These are phyloP conservation scores for Thamnidium elegans DNA, from an alignment of 192 early-diverging fungal genomes.

Conservation along the genomic window DNA sequence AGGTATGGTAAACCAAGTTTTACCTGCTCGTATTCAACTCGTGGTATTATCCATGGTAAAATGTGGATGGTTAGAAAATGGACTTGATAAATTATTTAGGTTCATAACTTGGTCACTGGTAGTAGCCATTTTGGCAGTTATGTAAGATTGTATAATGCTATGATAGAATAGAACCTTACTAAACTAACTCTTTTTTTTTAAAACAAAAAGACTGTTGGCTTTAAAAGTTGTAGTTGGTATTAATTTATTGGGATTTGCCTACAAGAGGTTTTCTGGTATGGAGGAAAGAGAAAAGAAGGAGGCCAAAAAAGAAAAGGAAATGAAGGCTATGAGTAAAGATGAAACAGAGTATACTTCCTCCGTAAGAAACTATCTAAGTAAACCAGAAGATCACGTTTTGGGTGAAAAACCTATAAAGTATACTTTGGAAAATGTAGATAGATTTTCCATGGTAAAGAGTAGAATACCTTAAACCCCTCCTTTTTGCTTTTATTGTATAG, in stretches of 20 bases:
- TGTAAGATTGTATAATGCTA: background rate
- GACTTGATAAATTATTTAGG: constrained; percentile 16
- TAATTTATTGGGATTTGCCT: constrained; percentile 71
- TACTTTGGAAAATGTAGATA: constrained; percentile 83
- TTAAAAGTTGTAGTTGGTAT: constrained; percentile 78
- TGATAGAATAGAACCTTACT: too few species aligned
- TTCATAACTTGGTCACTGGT: constrained; percentile 21
- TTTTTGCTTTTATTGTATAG: background rate
- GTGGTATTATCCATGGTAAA: constrained; percentile 22
- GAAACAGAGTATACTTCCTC: constrained; percentile 35
- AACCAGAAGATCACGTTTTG: constrained; percentile 37
- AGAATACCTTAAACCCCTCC: constrained; percentile 66
- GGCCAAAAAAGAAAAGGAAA: constrained; percentile 40
- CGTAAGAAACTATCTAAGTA: constrained; percentile 28
- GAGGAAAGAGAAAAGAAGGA: constrained; percentile 48
- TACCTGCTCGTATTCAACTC: constrained; percentile 24
- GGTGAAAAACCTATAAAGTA: constrained; percentile 51
- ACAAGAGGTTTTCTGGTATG: constrained; percentile 59
- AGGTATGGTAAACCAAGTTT: constrained; percentile 10
- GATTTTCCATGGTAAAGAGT: constrained; percentile 89
- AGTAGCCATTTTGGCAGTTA: constrained; percentile 14
- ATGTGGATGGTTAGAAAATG: constrained; percentile 28
- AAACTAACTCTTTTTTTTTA: background rate
- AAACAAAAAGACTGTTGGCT: constrained; percentile 44
- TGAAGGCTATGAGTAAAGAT: constrained; percentile 40